Evolutionary conservation across 371 early-diverging fungal species (phyloP).

Genomic region (Smittium culicis): DNA sequence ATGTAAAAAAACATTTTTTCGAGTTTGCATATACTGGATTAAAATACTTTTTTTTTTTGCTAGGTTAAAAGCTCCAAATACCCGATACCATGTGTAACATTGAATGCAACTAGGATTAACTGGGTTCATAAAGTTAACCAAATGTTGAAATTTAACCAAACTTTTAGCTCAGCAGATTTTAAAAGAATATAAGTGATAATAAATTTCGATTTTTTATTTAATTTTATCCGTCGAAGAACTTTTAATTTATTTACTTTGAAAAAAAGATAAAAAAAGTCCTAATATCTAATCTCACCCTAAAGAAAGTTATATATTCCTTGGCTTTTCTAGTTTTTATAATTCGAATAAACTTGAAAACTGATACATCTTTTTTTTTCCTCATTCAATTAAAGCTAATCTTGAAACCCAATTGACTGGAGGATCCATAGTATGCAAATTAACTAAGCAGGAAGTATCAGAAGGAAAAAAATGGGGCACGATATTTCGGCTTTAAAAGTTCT

Average conservation of each 20-base stretch:
- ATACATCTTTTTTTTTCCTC: not conserved
- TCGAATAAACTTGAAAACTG: not conserved
- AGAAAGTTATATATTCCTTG: not conserved
- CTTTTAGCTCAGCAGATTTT: conserved; percentile 30
- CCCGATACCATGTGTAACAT: conserved; percentile 61
- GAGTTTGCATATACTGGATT: not conserved
- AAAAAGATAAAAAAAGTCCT: not conserved
- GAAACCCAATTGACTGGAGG: no score
- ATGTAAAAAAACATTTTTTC: not conserved
- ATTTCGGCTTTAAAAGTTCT: no score
- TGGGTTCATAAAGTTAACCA: conserved; percentile 71
- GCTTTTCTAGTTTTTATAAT: not conserved
- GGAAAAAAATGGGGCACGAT: no score
- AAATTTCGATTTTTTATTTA: not conserved
- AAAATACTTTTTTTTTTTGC: no score
- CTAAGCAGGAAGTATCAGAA: no score
- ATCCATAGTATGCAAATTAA: no score
- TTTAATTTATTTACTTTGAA: no score
- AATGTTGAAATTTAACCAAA: conserved; percentile 67
- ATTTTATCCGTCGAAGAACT: not conserved
- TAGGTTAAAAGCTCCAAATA: conserved; percentile 45
- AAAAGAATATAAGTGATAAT: not conserved
- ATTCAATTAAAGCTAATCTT: no score
- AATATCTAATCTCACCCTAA: not conserved
- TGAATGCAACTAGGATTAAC: conserved; percentile 44